Percentiles rank a stretch among this genome's conserved stretches.
Conservation (phyloP, 495 filamentous ascomycete genomes). For the Staphylotrichum longicolle region DNA sequence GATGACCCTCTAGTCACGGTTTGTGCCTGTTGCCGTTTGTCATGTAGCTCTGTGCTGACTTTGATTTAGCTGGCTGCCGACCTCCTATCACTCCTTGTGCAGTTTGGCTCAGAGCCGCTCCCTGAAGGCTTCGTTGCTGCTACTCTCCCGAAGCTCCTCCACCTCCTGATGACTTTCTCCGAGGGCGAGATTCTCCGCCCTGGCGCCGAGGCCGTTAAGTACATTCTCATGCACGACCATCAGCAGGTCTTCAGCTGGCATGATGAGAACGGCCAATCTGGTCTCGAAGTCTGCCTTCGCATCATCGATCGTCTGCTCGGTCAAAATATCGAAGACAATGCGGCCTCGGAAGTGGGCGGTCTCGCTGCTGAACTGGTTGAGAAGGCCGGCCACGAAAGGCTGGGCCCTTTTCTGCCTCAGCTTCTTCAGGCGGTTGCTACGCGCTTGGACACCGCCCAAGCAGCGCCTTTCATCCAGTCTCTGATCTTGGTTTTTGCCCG, state of each 20-base stretch:
- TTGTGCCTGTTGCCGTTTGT: conserved; percentile 32
- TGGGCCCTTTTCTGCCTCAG: conserved; percentile 85
- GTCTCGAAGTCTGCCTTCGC: conserved; percentile 80
- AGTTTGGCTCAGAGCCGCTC: conserved; percentile 77
- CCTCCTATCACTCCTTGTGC: conserved; percentile 73
- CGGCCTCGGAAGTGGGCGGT: conserved; percentile 92
- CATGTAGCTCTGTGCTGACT: conserved; percentile 11
- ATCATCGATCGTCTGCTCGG: conserved; percentile 93
- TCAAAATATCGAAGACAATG: conserved; percentile 77
- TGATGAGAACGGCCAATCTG: conserved; percentile 70
- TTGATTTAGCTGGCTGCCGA: conserved; percentile 68
- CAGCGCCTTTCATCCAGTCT: conserved; percentile 82
- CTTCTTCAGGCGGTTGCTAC: conserved; percentile 90
- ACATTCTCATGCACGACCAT: conserved; percentile 83
- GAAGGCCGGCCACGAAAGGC: conserved; percentile 80
- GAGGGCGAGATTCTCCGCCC: conserved; percentile 85
- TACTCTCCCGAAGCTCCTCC: conserved; percentile 81
- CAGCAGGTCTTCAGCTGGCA: conserved; percentile 82
- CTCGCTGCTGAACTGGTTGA: conserved; percentile 94
- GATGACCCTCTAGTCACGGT: conserved; percentile 77
- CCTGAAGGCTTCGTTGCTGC: conserved; percentile 82
- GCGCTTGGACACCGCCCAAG: conserved; percentile 73
- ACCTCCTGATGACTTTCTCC: conserved; percentile 71
- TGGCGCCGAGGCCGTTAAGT: conserved; percentile 79
- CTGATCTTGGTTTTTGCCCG: conserved; percentile 94